Percentiles rank a stretch among this genome's conserved stretches.
Conservation (phyloP, 257 asterid genomes). For the Penstemon newberryi region DNA sequence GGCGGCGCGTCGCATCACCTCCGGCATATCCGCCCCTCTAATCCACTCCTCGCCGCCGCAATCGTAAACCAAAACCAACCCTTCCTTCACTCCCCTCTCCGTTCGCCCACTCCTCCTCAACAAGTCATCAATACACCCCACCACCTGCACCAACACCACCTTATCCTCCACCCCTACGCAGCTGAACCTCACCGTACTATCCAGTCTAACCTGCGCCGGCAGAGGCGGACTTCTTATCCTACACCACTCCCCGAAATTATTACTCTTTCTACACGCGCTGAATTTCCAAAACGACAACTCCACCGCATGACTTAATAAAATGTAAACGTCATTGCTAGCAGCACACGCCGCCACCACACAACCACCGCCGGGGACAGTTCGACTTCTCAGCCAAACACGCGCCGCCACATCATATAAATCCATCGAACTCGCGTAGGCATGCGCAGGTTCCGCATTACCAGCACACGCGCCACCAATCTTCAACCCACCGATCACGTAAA, state of each 20-base stretch:
- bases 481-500: conserved; percentile 73
- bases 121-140: conserved; percentile 74
- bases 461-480: conserved; percentile 58
- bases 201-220: conserved; percentile 81
- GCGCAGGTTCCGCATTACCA: conserved; percentile 48
- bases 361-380: conserved; percentile 78
- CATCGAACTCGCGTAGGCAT: conserved; percentile 75
- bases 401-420: conserved; percentile 68
- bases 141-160: conserved; percentile 77
- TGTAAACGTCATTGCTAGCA: conserved; percentile 40
- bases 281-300: conserved; percentile 87
- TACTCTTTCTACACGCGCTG: conserved; percentile 43
- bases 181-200: conserved; percentile 77
- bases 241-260: conserved; percentile 69
- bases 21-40: conserved; percentile 74
- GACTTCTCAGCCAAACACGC: conserved; percentile 67
- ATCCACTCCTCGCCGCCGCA: conserved; percentile 66
- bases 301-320: conserved; percentile 85
- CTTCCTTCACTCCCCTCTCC: conserved; percentile 70
- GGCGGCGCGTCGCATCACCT: conserved; percentile 82
- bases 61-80: conserved; percentile 69
- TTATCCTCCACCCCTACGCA: conserved; percentile 66
- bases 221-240: conserved; percentile 71
- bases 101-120: conserved; percentile 65
- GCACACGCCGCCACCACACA: conserved; percentile 90